Base-by-base conservation (phyloP, 2,329 filamentous ascomycete genomes). In the Cyclaneusma minus region DNA sequence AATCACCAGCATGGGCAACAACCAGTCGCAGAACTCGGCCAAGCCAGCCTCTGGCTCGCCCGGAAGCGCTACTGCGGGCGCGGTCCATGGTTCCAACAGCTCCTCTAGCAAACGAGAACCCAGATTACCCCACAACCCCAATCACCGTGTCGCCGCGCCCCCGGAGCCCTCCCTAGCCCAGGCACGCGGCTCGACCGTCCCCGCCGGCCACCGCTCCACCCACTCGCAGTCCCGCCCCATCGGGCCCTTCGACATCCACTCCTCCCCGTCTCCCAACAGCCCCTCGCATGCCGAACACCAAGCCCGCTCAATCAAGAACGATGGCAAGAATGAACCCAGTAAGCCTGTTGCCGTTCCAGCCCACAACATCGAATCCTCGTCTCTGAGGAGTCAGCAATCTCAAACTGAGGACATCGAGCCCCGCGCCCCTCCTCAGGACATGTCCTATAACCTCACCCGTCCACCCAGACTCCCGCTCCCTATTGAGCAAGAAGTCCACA, bases 401-500 rank as follows among this genome's bases (percentile, higher is more conserved):
- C 15, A 13, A 8, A 40, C 43, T 6, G 32, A 43, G 49, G 74
- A 69, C 42, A 50, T 74, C 37, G 70, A 68, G 36, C 50, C 55
- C 17, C 58, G 56, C 16, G 56, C 47, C n/a, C 54, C 54, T 21
- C 50, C 48, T 44, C 40, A 46, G 38, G 60, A 49, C 44, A 64
- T 74, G 56, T 62, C 62, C 22, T 75, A 73, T 42, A 54, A 51
- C 68, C 42, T 73, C 37, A 59, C 64, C 31, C 66, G 78, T n/a
- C 87, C 87, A 23, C 87, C 87, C 26, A 77, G 87, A 33, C 61
- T 95, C 43, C 87, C 87, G 31, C 68, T 95, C 32, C 85, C 87
- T 29, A 94, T 95, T 42, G 84, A 91, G 42, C 82, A 94, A 58
- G 84, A 92, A 48, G 67, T 80, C 9, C 76, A 89, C 41, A 83